phyloP scores from a whole-genome alignment of 768 basidiomycete species.

The Boletales sp. region DNA sequence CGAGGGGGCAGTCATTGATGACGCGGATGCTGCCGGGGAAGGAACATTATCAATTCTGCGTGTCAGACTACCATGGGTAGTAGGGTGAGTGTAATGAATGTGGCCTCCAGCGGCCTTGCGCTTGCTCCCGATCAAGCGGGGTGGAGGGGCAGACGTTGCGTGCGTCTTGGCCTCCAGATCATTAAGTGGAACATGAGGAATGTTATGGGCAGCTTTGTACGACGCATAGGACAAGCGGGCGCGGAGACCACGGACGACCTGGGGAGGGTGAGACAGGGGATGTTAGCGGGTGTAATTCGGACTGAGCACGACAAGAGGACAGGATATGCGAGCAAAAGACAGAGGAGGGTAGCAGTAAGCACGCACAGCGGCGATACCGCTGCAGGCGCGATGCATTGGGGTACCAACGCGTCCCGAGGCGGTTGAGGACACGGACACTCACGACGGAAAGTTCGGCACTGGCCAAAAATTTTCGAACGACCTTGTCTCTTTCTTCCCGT shows the following conservation, averaged over 20 bases:
- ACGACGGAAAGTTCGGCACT: conserved; percentile 81
- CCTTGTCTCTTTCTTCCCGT: conserved; percentile 59
- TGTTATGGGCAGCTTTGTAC: conserved; percentile 77
- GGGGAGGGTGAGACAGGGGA: conserved; percentile 30
- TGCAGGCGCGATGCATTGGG: conserved; percentile 21
- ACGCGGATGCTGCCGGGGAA: conserved; percentile 27
- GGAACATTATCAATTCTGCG: conserved; percentile 47
- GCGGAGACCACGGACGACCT: conserved; percentile 81
- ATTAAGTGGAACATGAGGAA: conserved; percentile 59
- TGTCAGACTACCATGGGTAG: conserved; percentile 41
- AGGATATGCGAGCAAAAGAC: background rate
- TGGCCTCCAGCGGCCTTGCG: conserved; percentile 42
- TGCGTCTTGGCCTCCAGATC: conserved; percentile 67
- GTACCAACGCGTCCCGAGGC: conserved; percentile 47
- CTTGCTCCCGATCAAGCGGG: conserved; percentile 57
- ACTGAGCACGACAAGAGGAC: conserved; percentile 7
- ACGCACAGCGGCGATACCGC: conserved; percentile 1
- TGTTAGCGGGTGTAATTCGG: conserved; percentile 18
- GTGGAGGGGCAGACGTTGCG: conserved; percentile 40
- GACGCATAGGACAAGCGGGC: conserved; percentile 80
- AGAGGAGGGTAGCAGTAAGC: conserved; percentile 2
- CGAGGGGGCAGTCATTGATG: conserved; percentile 30
- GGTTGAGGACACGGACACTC: conserved; percentile 36
- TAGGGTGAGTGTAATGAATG: conserved; percentile 51
- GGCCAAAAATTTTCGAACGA: conserved; percentile 72